Percentiles rank a stretch among this genome's conserved stretches.
phyloP scores from a whole-genome alignment of 2,329 filamentous ascomycete species.

The Teratosphaeria viscida region DNA sequence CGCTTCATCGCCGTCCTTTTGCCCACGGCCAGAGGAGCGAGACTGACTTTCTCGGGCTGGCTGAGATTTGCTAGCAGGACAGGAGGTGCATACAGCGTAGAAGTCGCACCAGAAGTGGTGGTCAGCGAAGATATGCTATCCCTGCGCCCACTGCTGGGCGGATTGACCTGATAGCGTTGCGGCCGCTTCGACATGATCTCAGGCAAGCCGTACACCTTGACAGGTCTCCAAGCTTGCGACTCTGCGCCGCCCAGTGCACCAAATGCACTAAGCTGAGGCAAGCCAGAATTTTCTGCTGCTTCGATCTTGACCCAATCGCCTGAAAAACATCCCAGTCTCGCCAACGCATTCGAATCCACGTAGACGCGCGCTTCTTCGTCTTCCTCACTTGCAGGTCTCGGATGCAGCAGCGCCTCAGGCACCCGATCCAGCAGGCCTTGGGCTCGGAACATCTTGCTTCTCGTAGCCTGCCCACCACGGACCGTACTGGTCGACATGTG shows the following conservation, averaged over 20 bases:
- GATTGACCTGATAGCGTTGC: slow-evolving; percentile 44
- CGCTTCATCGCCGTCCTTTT: slow-evolving; percentile 32
- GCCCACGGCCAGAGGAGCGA: slow-evolving; percentile 50
- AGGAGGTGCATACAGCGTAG: slow-evolving; percentile 65
- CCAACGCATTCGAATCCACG: slow-evolving; percentile 75
- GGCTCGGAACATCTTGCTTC: slow-evolving; percentile 73
- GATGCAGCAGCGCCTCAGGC: slow-evolving; percentile 69
- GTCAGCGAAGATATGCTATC: slow-evolving; percentile 45
- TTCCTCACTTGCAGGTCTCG: slow-evolving; percentile 72
- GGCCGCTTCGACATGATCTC: slow-evolving; percentile 52
- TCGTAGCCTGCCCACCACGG: slow-evolving; percentile 54
- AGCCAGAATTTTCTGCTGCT: slow-evolving; percentile 60
- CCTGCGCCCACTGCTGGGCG: slow-evolving; percentile 34
- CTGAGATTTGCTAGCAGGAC: slow-evolving; percentile 79
- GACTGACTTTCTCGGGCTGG: slow-evolving; percentile 63
- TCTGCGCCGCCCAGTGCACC: slow-evolving; percentile 55
- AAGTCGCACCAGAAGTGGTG: slow-evolving; percentile 30
- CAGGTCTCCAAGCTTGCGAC: slow-evolving; percentile 65
- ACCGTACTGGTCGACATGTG: slow-evolving; percentile 77
- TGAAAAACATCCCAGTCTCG: slow-evolving; percentile 90
- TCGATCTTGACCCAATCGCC: slow-evolving; percentile 93
- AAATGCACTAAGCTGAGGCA: slow-evolving; percentile 56
- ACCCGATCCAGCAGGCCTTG: slow-evolving; percentile 66
- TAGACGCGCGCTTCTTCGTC: slow-evolving; percentile 80
- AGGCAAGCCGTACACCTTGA: slow-evolving; percentile 79